Evolutionary conservation across 805 yeast species (phyloP).

Genomic region (Yamadazyma sp.): DNA sequence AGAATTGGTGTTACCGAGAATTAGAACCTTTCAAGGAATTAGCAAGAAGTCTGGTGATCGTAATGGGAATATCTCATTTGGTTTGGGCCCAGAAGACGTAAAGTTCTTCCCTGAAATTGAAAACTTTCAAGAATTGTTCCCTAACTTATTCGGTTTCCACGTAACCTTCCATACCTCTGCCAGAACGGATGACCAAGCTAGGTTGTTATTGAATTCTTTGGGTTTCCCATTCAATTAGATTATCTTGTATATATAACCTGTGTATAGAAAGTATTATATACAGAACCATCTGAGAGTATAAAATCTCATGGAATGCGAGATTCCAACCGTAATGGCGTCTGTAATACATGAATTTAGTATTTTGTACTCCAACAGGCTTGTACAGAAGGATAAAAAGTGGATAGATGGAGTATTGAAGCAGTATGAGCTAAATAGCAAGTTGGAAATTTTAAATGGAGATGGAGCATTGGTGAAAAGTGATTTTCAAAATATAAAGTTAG

Average conservation of each 20-base stretch:
- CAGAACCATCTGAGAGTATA: too few relatives aligned
- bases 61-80: conserved; percentile 83
- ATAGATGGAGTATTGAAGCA: conserved; percentile 48
- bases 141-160: conserved; percentile 81
- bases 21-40: conserved; percentile 83
- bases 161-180: conserved; percentile 85
- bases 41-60: conserved; percentile 76
- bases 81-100: conserved; percentile 73
- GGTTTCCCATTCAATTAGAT: conserved; percentile 70
- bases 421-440: conserved; percentile 49
- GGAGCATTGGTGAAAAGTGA: conserved; percentile 35
- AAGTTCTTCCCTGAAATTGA: conserved; percentile 92
- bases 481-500: conserved; percentile 22
- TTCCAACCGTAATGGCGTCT: conserved; percentile 21
- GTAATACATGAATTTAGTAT: conserved; percentile 47
- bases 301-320: too few relatives aligned
- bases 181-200: conserved; percentile 86
- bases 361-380: conserved; percentile 45
- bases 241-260: conserved; percentile 4
- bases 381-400: conserved; percentile 52
- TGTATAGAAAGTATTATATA: conserved; percentile 3
- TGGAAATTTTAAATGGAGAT: conserved; percentile 42
- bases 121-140: conserved; percentile 85
- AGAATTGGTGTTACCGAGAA: conserved; percentile 90
- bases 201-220: conserved; percentile 74